Evolutionary conservation across 768 basidiomycete genomes (phyloP).

Genomic region (Suillus placidus): DNA sequence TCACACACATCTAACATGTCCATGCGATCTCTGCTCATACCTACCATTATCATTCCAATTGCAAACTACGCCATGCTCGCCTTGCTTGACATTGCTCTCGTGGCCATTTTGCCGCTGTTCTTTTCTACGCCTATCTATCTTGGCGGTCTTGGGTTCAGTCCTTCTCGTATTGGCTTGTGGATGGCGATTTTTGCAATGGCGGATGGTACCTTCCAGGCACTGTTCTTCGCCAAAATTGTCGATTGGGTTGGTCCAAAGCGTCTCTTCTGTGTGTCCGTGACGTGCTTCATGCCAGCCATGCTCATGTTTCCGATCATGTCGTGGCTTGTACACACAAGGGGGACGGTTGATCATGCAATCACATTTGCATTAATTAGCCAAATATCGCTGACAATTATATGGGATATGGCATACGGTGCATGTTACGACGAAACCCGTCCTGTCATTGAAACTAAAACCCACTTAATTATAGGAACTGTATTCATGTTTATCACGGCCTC

Average conservation of each 20-base stretch:
- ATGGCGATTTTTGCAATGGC: constrained; percentile 26
- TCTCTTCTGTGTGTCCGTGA: constrained; percentile 25
- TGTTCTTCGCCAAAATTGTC: constrained; percentile 27
- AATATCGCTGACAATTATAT: not conserved
- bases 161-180: constrained; percentile 30
- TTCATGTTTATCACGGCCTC: constrained; percentile 36
- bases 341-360: constrained; percentile 45
- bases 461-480: constrained; percentile 13
- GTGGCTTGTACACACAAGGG: constrained; percentile 38
- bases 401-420: too few relatives aligned
- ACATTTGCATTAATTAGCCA: constrained; percentile 53
- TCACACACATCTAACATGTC: constrained; percentile 34
- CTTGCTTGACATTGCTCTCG: constrained; percentile 27
- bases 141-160: constrained; percentile 31
- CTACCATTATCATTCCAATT: constrained; percentile 26
- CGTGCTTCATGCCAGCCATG: constrained; percentile 23
- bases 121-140: constrained; percentile 26
- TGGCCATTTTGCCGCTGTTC: constrained; percentile 33
- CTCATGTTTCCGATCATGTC: constrained; percentile 27
- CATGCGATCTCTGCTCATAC: constrained; percentile 39
- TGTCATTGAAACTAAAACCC: not conserved
- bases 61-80: constrained; percentile 36
- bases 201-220: constrained; percentile 26
- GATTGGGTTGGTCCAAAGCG: constrained; percentile 25
- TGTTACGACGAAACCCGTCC: too few relatives aligned